Conservation (phyloP, 1,284 basidiomycete species). For the Puccinia triticina region DNA sequence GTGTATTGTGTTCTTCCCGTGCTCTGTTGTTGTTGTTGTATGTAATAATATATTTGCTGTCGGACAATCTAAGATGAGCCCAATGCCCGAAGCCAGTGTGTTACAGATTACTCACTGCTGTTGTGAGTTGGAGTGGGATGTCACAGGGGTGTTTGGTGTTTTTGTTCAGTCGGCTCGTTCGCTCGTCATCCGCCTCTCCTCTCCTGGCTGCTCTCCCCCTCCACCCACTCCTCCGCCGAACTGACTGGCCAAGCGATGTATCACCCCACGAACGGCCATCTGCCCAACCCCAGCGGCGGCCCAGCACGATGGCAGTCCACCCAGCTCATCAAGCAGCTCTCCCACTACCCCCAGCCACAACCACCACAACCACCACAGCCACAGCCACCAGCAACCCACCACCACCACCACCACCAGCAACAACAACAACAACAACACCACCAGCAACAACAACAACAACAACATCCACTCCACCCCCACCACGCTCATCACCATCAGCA, state of each 20-base stretch:
- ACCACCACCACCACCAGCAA: slow-evolving; percentile 47
- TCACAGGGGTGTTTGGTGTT: too few species aligned
- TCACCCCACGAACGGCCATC: slow-evolving; percentile 32
- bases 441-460: slow-evolving; percentile 46
- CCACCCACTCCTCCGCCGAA: background rate
- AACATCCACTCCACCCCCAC: slow-evolving; percentile 38
- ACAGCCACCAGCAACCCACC: slow-evolving; percentile 6
- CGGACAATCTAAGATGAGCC: too few species aligned
- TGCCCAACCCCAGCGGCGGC: background rate
- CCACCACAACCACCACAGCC: slow-evolving; percentile 19
- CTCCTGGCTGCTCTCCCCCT: background rate
- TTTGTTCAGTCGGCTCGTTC: too few species aligned
- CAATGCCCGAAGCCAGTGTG: too few species aligned
- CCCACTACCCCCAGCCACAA: slow-evolving; percentile 14
- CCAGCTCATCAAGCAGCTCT: slow-evolving; percentile 36
- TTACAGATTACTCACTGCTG: too few species aligned
- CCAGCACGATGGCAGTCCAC: slow-evolving; percentile 33
- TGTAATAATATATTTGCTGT: background rate
- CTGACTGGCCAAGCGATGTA: too few species aligned
- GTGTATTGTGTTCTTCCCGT: too few species aligned
- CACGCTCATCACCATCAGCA: slow-evolving; percentile 42
- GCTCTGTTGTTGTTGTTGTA: background rate
- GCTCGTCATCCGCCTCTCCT: background rate
- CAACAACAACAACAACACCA: slow-evolving; percentile 32
- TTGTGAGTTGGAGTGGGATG: background rate